Evolutionary conservation across 257 asterid genomes (phyloP), one percentile per base, ranked within the genome.

Genomic region (Henckelia pumila): DNA sequence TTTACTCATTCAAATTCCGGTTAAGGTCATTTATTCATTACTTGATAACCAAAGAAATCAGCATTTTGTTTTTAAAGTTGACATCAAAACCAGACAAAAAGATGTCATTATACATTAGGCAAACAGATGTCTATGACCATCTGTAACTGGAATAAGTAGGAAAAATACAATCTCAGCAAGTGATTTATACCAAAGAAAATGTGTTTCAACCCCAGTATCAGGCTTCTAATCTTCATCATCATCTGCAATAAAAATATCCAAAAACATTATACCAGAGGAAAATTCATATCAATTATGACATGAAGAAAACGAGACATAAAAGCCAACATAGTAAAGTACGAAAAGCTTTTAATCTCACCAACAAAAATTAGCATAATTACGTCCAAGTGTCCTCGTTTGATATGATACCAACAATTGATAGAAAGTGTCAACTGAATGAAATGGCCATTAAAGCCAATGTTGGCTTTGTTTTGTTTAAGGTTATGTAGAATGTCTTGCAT

Each of bases 211-310:
- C 55, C 9, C 14, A 24, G 17, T 14, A 23, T 59, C 59, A 56
- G 64, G 55, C 73, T 14, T 73, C 71, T 83, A 84, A 52, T 86
- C 89, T 81, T 86, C 90, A 61, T 83, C 94, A 56, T 78, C 89
- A 79, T 89, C 96, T 84, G 88, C 81, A 81, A 74, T 44, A 49
- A 64, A 40, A 70, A 56, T 24, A 64, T 60, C 25, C 22, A 33
- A 16, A 25, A 28, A 47, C 24, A n/a, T 56, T 30, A 35, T 25
- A 8, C 40, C 6, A 17, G 61, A 52, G 59, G 28, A 66, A 66
- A 52, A 56, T 50, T 35, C 44, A 22, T 21, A 72, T 47, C 55
- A 21, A 21, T 59, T 21, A 28, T 68, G 55, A 62, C 59, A 35
- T 55, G 49, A 66, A 20, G 20, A 6, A 20, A 44, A 9, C 28